Percentiles rank a stretch among this genome's conserved stretches.
Evolutionary conservation across 2,329 filamentous ascomycete species (phyloP).

Genomic region (Diaporthe velutina): DNA sequence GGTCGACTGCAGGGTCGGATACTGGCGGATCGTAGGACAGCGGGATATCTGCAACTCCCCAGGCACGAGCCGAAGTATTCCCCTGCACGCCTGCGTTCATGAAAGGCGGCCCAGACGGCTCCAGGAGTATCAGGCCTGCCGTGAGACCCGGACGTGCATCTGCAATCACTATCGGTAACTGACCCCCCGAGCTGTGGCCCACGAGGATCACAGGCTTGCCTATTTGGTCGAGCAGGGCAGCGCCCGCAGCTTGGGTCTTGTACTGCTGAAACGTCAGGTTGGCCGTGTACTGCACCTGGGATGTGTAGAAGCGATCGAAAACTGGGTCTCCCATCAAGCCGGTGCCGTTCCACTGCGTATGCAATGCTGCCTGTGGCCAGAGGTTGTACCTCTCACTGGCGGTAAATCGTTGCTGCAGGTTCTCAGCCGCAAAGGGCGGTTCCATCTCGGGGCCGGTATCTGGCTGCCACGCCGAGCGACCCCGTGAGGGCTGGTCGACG

Average conservation of each 20-base stretch:
- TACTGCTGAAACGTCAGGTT: constrained; percentile 52
- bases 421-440: constrained; percentile 49
- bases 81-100: constrained; percentile 48
- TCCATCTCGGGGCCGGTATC: constrained; percentile 44
- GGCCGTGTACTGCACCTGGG: constrained; percentile 53
- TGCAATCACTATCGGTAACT: constrained; percentile 56
- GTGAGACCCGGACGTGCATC: constrained; percentile 57
- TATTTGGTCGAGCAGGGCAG: constrained; percentile 57
- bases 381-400: constrained; percentile 48
- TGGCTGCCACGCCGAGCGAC: constrained; percentile 58
- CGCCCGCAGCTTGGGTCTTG: constrained; percentile 54
- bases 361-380: constrained; percentile 53
- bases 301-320: constrained; percentile 57
- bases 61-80: constrained; percentile 49
- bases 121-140: constrained; percentile 57
- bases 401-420: constrained; percentile 54
- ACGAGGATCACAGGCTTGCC: constrained; percentile 55
- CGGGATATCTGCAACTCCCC: constrained; percentile 62
- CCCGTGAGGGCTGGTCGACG: constrained; percentile 59
- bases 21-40: constrained; percentile 61
- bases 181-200: constrained; percentile 61
- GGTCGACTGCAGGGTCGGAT: constrained; percentile 49
- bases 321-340: constrained; percentile 54
- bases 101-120: constrained; percentile 63
- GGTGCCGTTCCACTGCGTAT: constrained; percentile 58